A percentile compares a stretch with the other conserved stretches of the same genome.
phyloP scores from a whole-genome alignment of 1,284 basidiomycete genomes.

The Pseudozyma thailandica region DNA sequence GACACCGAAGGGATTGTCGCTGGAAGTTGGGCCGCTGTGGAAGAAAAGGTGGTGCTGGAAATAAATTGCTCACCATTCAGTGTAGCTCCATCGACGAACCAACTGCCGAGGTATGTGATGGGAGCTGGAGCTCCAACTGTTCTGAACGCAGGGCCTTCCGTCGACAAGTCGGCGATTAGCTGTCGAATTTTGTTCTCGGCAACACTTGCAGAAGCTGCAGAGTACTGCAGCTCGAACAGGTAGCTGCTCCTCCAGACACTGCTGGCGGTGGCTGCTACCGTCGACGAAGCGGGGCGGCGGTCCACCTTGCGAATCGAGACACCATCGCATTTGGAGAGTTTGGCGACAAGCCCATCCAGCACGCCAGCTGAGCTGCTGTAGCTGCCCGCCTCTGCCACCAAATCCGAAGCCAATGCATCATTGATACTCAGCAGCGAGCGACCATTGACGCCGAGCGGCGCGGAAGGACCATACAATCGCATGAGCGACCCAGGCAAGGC shows the following conservation, averaged over 20 bases:
- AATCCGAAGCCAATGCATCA: constrained; percentile 28
- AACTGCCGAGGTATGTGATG: constrained; percentile 34
- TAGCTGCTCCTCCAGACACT: constrained; percentile 45
- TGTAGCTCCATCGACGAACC: constrained; percentile 33
- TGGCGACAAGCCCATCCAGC: constrained; percentile 13
- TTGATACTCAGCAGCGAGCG: constrained; percentile 32
- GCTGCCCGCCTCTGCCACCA: constrained; percentile 21
- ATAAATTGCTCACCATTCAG: constrained; percentile 10
- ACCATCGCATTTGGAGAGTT: constrained; percentile 14
- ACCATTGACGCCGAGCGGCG: constrained; percentile 6
- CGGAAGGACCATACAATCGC: constrained; percentile 17
- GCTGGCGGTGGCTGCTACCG: neutral
- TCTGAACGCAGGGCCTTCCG: constrained; percentile 12
- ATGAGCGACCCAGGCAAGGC: constrained; percentile 25
- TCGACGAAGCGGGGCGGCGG: constrained; percentile 34
- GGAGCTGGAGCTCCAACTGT: constrained; percentile 6
- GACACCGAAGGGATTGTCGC: too few relatives aligned
- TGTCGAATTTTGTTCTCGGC: constrained; percentile 30
- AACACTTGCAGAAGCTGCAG: constrained; percentile 7
- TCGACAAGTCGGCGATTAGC: constrained; percentile 20
- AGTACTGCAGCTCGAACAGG: constrained; percentile 42
- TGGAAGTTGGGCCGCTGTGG: neutral
- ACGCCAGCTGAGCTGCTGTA: constrained; percentile 4
- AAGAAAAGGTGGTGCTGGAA: neutral
- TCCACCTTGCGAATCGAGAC: constrained; percentile 42